phyloP scores from a whole-genome alignment of 2,329 filamentous ascomycete species.

The Pseudonectria buxi region DNA sequence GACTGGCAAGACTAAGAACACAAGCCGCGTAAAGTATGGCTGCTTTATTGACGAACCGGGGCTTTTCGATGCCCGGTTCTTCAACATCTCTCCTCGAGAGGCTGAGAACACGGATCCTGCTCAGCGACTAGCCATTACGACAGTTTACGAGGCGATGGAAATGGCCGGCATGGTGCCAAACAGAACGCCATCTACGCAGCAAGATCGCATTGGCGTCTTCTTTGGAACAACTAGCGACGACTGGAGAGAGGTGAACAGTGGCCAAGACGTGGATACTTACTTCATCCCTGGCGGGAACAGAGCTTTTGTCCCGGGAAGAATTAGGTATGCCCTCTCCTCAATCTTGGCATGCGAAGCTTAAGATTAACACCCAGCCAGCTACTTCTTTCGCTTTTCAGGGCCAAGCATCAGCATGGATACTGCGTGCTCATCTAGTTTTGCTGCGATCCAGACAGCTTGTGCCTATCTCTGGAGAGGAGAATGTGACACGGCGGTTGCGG shows the following conservation, averaged over 20 bases:
- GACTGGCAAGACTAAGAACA: slow-evolving; percentile 61
- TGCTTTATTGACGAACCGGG: slow-evolving; percentile 66
- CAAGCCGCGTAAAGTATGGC: slow-evolving; percentile 61
- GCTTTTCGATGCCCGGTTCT: slow-evolving; percentile 70
- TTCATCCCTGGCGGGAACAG: slow-evolving; percentile 35
- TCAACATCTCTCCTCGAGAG: slow-evolving; percentile 77
- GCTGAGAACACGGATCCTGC: slow-evolving; percentile 70
- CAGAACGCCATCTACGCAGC: slow-evolving; percentile 58
- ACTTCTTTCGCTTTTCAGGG: slow-evolving; percentile 67
- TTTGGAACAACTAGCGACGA: slow-evolving; percentile 72
- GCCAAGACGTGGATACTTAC: slow-evolving; percentile 60
- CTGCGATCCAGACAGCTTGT: slow-evolving; percentile 56
- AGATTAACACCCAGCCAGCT: slow-evolving; percentile 39
- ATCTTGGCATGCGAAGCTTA: too few relatives aligned
- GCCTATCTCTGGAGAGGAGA: slow-evolving; percentile 58
- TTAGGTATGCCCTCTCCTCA: slow-evolving; percentile 7
- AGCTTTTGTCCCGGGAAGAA: slow-evolving; percentile 15
- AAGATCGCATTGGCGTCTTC: slow-evolving; percentile 59
- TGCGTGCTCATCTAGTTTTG: slow-evolving; percentile 66
- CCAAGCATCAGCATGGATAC: slow-evolving; percentile 67
- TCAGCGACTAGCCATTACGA: slow-evolving; percentile 65
- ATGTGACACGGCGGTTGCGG: slow-evolving; percentile 58
- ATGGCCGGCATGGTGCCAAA: slow-evolving; percentile 65
- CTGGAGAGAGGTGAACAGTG: slow-evolving; percentile 68
- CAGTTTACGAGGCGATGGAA: slow-evolving; percentile 74